Percentiles rank a stretch among this genome's conserved stretches.
phyloP scores from a whole-genome alignment of 352 stramenopile species.

The Phytophthora megakarya region DNA sequence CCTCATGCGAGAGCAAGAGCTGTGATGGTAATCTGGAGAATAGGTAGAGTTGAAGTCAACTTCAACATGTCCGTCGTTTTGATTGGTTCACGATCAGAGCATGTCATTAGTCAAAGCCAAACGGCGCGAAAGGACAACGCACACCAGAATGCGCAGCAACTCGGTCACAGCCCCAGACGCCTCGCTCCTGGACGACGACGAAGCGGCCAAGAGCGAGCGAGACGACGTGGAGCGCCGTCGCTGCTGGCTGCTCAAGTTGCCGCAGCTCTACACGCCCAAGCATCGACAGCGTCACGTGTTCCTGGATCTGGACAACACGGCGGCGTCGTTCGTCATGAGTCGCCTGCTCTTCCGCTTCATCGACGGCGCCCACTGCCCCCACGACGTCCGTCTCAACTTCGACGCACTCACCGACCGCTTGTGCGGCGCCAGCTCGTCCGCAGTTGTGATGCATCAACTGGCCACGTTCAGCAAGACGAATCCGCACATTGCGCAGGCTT shows the following conservation, averaged over 20 bases:
- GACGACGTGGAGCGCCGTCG: conserved; percentile 27
- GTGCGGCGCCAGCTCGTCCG: conserved; percentile 9
- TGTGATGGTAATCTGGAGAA: too few relatives aligned
- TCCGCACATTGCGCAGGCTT: conserved; percentile 11
- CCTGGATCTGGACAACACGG: conserved; percentile 29
- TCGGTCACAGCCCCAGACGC: background rate
- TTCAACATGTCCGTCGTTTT: too few relatives aligned
- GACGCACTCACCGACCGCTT: conserved; percentile 21
- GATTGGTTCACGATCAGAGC: too few relatives aligned
- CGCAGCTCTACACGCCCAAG: conserved; percentile 16
- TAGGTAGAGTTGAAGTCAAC: too few relatives aligned
- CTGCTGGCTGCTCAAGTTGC: conserved; percentile 16
- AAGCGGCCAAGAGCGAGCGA: conserved; percentile 12
- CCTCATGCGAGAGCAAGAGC: background rate
- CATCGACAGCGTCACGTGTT: conserved; percentile 27
- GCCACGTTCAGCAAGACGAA: conserved; percentile 17
- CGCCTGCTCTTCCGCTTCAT: conserved; percentile 17
- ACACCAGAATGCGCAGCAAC: background rate
- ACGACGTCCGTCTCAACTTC: conserved; percentile 27
- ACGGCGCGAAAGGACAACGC: too few relatives aligned
- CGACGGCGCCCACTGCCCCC: conserved; percentile 1
- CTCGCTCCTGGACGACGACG: background rate
- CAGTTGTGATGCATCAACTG: conserved; percentile 18
- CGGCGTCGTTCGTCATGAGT: conserved; percentile 11
- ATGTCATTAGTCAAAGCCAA: too few relatives aligned